These are phyloP conservation scores for Melastoma malabathricum DNA, from an alignment of 345 rosid species.

Conservation along the genomic window DNA sequence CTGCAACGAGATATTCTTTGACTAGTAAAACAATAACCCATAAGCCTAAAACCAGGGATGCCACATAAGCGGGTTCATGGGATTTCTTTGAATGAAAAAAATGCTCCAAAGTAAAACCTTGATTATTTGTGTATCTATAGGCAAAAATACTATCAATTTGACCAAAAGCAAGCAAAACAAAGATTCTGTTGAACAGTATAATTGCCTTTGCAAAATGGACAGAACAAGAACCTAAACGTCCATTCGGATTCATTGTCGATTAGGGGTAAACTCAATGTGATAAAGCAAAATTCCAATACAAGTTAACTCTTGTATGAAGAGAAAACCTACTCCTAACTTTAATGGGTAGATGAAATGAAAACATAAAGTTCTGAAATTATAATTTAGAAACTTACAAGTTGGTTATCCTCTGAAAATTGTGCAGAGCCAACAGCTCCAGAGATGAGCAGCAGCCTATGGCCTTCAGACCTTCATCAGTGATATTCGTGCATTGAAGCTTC, in stretches of 20 bases:
- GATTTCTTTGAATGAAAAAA: too few relatives aligned
- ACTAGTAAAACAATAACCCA: not conserved
- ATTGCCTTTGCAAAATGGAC: not conserved
- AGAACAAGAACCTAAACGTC: not conserved
- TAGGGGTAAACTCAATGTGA: too few relatives aligned
- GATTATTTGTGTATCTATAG: too few relatives aligned
- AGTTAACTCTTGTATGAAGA: not conserved
- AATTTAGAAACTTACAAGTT: conserved; percentile 46
- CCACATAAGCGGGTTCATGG: too few relatives aligned
- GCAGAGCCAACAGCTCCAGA: conserved; percentile 61
- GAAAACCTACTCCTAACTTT: not conserved
- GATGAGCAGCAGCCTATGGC: conserved; percentile 44
- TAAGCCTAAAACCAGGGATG: not conserved
- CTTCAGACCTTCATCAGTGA: conserved; percentile 46
- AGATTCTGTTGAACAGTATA: not conserved
- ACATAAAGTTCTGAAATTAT: conserved; percentile 1
- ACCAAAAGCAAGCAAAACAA: conserved; percentile 1
- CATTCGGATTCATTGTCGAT: not conserved
- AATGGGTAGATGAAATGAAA: not conserved
- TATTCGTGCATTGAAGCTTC: conserved; percentile 67
- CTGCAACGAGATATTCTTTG: not conserved
- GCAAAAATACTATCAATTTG: not conserved
- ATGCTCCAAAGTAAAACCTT: not conserved
- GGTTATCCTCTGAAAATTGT: conserved; percentile 65
- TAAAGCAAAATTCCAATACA: too few relatives aligned